Evolutionary conservation across 1,284 basidiomycete genomes (phyloP), one percentile per base, ranked within the genome.

Genomic region (Sutorius eximius): DNA sequence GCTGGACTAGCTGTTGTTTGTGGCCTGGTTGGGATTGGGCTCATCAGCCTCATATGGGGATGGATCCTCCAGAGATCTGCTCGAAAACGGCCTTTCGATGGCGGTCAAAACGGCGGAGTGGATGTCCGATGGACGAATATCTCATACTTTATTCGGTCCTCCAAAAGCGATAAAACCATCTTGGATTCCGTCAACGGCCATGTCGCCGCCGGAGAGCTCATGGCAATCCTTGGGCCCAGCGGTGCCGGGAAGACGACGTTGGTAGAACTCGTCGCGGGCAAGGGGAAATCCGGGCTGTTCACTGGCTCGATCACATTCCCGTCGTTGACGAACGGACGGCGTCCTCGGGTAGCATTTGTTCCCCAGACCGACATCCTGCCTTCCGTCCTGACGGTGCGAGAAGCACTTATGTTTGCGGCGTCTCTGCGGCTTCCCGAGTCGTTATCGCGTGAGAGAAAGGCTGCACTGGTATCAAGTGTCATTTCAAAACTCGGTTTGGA

Each of bases 191-290:
- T 92, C 20, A 83, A 74, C 51, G 93, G 93, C 0, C 71, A 73
- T 6, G 82, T 95, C 15, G 73, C 76, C 1, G 81, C 91, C 0
- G 93, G 93, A 4, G 82, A 89, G 53, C 86, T 95, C 76, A 87
- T 93, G 80, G 89, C 89, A 20, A 83, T 96, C 51, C 82, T 96
- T 5, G 93, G 93, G 0, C 93, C 93, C 1, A 92, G 86, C 68
- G 91, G 89, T 81, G 89, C 91, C 11, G 91, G 91, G 43, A 93
- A 93, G 71, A 91, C 89, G 1, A 93, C 92, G 0, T 76, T 95
- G 29, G 84, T 94, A 16, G 93, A 95, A 66, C 83, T 95, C 32
- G 78, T 95, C 9, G 90, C 91, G 1, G 85, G 87, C 2, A 89
- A 86, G 61, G 73, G 70, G 59, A 95, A 95, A 74, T 79, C 82